A percentile compares a stretch with the other conserved stretches of the same genome.
phyloP scores from a whole-genome alignment of 2,329 filamentous ascomycete species.

The Diaporthe nobilis region DNA sequence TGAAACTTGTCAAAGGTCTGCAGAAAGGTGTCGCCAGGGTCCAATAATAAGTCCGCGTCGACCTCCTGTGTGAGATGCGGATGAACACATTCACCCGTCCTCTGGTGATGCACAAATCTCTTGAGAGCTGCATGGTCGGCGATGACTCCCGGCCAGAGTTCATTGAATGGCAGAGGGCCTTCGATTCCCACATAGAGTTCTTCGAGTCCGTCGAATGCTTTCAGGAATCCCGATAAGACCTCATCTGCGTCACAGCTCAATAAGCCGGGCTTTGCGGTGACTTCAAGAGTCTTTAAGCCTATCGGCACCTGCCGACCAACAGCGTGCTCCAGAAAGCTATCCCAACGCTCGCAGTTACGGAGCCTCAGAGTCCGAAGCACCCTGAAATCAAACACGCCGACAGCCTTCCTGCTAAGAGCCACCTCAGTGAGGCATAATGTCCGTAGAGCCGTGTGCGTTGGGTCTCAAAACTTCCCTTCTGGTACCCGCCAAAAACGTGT shows the following conservation, averaged over 20 bases:
- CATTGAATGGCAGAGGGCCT: background rate
- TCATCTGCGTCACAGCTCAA: background rate
- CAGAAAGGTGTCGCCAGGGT: background rate
- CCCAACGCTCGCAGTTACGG: background rate
- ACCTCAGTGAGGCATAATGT: background rate
- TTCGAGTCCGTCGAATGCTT: background rate
- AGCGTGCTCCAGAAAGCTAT: background rate
- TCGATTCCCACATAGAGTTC: background rate
- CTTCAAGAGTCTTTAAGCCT: background rate
- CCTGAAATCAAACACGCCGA: background rate
- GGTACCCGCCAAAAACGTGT: background rate
- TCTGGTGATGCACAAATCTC: background rate
- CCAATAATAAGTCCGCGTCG: background rate
- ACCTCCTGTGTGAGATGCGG: rapidly evolving
- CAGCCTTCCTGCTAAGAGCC: background rate
- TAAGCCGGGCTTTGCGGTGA: background rate
- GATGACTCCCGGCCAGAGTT: background rate
- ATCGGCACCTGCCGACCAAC: background rate
- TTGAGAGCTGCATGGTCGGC: background rate
- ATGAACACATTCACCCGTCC: too few species aligned
- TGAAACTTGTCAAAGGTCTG: background rate
- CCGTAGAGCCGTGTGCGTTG: background rate
- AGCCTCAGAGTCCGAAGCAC: background rate
- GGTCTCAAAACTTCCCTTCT: background rate
- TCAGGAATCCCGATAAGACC: background rate